These are phyloP conservation scores for Protea cynaroides DNA, from an alignment of 164 flowering plant genomes.

Conservation along the genomic window DNA sequence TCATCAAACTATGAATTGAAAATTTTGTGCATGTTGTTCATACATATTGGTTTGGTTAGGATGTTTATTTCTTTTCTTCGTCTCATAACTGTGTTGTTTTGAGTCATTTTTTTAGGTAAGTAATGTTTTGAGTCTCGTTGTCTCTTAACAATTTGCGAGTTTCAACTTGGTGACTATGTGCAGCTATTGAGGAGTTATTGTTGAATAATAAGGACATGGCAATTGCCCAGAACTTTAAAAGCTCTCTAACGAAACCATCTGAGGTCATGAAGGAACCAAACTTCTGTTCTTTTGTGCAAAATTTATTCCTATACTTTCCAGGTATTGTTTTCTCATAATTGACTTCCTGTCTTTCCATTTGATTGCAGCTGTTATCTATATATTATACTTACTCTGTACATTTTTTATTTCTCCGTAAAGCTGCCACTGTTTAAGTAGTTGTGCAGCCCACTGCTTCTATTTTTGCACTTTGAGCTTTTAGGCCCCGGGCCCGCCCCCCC, in stretches of 20 bases:
- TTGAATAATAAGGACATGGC: conserved; percentile 17
- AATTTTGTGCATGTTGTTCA: too few relatives aligned
- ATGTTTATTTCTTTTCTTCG: neutral
- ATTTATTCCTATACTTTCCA: conserved; percentile 66
- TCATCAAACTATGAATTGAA: too few relatives aligned
- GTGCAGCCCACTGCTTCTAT: too few relatives aligned
- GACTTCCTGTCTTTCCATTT: neutral
- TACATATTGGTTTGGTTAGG: neutral
- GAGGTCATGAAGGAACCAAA: conserved; percentile 51
- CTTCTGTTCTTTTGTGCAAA: conserved; percentile 34
- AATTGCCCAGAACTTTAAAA: conserved; percentile 12
- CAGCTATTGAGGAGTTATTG: conserved; percentile 54
- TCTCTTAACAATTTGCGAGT: conserved; percentile 6
- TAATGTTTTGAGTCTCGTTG: too few relatives aligned
- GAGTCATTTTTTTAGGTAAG: too few relatives aligned
- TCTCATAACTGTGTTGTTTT: too few relatives aligned
- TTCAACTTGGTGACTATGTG: conserved; percentile 9
- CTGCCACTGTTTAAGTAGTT: too few relatives aligned
- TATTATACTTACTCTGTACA: too few relatives aligned
- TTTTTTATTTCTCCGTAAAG: too few relatives aligned
- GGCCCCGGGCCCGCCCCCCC: too few relatives aligned
- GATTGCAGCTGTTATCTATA: neutral
- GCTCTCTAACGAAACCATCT: conserved; percentile 35
- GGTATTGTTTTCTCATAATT: conserved; percentile 32
- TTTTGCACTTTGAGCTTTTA: too few relatives aligned